These are phyloP conservation scores for Cornus florida DNA, from an alignment of 148 eudicot species.

Conservation along the genomic window DNA sequence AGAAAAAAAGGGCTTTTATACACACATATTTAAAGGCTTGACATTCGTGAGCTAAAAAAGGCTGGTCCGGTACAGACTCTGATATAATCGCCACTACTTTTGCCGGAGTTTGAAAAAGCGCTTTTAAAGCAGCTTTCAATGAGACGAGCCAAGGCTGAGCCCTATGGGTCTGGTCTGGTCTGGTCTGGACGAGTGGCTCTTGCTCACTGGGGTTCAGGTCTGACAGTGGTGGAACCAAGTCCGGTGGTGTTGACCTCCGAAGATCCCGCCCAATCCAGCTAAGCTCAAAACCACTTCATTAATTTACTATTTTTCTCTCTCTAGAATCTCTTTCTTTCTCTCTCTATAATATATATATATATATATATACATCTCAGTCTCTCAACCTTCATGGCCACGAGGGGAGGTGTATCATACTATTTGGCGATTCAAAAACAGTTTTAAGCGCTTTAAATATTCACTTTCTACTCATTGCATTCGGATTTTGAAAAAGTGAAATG, in stretches of 20 bases:
- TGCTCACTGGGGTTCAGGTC: not conserved
- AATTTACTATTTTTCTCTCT: not conserved
- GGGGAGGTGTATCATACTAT: not conserved
- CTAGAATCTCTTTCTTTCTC: not conserved
- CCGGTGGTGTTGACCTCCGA: slow-evolving; percentile 16
- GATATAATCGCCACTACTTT: not conserved
- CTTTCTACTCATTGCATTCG: not conserved
- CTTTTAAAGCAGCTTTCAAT: not conserved
- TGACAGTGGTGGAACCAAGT: too few species aligned
- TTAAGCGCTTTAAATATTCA: not conserved
- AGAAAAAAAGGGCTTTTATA: slow-evolving; percentile 3
- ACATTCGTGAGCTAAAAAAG: not conserved
- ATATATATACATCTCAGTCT: not conserved
- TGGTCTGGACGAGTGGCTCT: not conserved
- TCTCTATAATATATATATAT: not conserved
- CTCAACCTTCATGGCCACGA: too few species aligned
- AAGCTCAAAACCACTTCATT: not conserved
- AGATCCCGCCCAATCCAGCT: slow-evolving; percentile 8
- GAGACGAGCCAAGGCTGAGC: not conserved
- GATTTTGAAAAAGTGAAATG: too few species aligned
- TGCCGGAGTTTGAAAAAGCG: not conserved
- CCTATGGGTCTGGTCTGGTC: not conserved
- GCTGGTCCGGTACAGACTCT: not conserved
- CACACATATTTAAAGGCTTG: not conserved
- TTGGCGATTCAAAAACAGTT: not conserved